phyloP scores from a whole-genome alignment of 495 filamentous ascomycete genomes.

The Lasiosphaeris hirsuta region DNA sequence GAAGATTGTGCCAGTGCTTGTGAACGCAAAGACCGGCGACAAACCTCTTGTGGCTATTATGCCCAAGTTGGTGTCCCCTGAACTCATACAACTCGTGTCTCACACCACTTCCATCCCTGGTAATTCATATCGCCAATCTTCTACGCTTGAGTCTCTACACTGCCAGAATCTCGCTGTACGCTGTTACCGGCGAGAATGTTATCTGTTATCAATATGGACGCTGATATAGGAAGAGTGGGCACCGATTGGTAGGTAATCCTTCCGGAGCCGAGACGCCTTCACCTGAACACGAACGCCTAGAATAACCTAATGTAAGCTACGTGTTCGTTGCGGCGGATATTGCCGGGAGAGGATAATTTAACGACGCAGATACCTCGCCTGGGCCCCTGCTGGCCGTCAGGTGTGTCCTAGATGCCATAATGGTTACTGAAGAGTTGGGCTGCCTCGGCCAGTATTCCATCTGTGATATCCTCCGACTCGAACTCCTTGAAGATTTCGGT shows the following conservation, averaged over 20 bases:
- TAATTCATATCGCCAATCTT: too few species aligned
- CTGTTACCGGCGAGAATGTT: not conserved
- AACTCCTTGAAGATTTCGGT: constrained; percentile 1
- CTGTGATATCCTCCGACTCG: not conserved
- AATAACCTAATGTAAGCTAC: too few species aligned
- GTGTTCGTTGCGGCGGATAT: not conserved
- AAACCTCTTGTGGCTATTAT: too few species aligned
- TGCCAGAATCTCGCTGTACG: too few species aligned
- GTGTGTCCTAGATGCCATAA: too few species aligned
- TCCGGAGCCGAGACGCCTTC: not conserved
- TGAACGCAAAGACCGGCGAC: too few species aligned
- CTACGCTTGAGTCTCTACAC: too few species aligned
- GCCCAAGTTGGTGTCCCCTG: too few species aligned
- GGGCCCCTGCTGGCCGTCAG: too few species aligned
- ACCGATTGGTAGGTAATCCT: not conserved
- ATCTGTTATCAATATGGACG: not conserved
- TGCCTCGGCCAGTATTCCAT: not conserved
- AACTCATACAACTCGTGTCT: too few species aligned
- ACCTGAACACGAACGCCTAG: not conserved
- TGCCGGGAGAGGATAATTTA: not conserved
- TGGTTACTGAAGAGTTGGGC: not conserved
- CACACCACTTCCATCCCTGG: too few species aligned
- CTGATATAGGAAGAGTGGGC: not conserved
- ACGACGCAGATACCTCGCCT: not conserved
- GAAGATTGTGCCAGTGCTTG: too few species aligned